Evolutionary conservation across 2,329 filamentous ascomycete genomes (phyloP), one percentile per base, ranked within the genome.

Genomic region (Ophiostoma himal-ulmi): DNA sequence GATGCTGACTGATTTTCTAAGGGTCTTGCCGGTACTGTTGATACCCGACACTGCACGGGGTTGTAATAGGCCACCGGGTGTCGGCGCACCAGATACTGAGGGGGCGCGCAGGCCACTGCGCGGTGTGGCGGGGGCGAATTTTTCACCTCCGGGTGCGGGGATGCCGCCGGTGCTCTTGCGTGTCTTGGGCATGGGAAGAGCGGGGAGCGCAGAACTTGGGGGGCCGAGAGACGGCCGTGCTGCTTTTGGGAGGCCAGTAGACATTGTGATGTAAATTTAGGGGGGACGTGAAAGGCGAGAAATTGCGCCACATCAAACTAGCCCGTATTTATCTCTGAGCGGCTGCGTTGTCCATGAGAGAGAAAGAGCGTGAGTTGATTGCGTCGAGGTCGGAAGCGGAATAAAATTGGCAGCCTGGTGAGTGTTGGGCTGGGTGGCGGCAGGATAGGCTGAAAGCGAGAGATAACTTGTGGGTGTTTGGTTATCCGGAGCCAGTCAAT

Each of bases 1-100:
- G 77, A 97, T 96, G 83, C 94, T 97, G 76, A 96, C 90, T 0
- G 91, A 91, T 80, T 96, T 96, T 73, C 93, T 88, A 70, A 97
- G 80, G 1, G 89, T 88, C 79, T 89, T 94, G 36, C 88, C 87
- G 5, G 86, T 82, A 41, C 82, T 82, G 73, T 86, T 88, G 17
- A 88, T 80, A 48, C 82, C 82, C 10, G 87, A 83, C 6, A 83
- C 79, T 1, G 85, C 82, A 71, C 85, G 86, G 22, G 86, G 82
- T 20, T 86, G 83, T 5, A 87, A 85, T 13, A 89, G 79, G 68
- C 83, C 78, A 20, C 57, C 57, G 13, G 44, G 84, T 6, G 48
- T 41, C 20, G 13, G 70, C 8, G 52, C 52, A 22, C 70, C 68
- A 1, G 72, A 73, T 1, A 69, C 69, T 2, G 72, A 73, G 13